Percentiles rank a stretch among this genome's conserved stretches.
Conservation (phyloP, 306 rosid genomes). For the Trifolium dubium region DNA sequence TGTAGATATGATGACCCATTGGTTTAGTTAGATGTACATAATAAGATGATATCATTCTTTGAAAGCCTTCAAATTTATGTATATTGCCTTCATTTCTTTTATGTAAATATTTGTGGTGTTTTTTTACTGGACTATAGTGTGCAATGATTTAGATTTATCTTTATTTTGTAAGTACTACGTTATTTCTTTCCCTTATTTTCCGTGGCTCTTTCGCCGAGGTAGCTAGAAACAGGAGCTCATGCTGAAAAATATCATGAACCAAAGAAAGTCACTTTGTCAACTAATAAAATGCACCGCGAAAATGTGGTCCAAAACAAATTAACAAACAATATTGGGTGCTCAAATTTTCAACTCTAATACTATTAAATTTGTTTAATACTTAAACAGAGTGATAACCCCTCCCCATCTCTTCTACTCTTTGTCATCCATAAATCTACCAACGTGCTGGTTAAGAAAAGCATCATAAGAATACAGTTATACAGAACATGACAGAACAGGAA, state of each 20-base stretch:
- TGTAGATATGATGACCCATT: conserved; percentile 43
- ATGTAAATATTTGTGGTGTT: conserved; percentile 46
- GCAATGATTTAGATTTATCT: not conserved
- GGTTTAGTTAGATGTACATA: conserved; percentile 49
- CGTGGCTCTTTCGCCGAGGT: too few species aligned
- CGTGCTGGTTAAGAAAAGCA: too few species aligned
- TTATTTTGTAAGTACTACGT: not conserved
- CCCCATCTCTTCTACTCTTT: not conserved
- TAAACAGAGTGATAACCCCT: not conserved
- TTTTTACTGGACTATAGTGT: conserved; percentile 24
- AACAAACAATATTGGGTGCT: too few species aligned
- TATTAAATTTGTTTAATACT: not conserved
- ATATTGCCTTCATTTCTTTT: conserved; percentile 37
- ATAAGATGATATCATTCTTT: conserved; percentile 54
- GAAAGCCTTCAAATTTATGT: conserved; percentile 38
- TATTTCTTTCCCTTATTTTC: too few species aligned
- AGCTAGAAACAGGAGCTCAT: too few species aligned
- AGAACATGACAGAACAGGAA: too few species aligned
- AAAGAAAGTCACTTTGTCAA: not conserved
- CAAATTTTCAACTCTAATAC: too few species aligned
- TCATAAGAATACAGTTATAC: too few species aligned
- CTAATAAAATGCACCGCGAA: too few species aligned
- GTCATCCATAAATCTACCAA: not conserved
- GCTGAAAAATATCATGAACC: too few species aligned
- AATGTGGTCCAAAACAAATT: too few species aligned